A percentile compares a stretch with the other conserved stretches of the same genome.
These are phyloP conservation scores for Ganoderma resinaceum DNA, from an alignment of 1,284 basidiomycete genomes.

Conservation along the genomic window DNA sequence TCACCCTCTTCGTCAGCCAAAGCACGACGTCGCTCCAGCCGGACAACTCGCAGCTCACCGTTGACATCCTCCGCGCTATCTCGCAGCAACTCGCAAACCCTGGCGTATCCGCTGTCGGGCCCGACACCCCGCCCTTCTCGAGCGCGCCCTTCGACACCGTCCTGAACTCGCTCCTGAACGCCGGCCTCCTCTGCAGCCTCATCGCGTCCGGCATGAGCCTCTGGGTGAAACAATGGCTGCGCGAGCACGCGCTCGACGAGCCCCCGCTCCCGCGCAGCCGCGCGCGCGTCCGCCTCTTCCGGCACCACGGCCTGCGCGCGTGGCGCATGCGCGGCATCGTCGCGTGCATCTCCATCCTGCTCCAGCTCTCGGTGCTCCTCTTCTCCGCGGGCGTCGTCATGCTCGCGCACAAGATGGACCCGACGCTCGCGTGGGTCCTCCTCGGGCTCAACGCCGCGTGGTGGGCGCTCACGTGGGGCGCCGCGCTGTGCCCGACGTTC, in stretches of 20 bases:
- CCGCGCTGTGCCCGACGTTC: conserved; percentile 16
- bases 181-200: conserved; percentile 20
- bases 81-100: conserved; percentile 12
- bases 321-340: conserved; percentile 17
- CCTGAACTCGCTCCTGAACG: conserved; percentile 13
- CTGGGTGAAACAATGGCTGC: conserved; percentile 24
- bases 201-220: conserved; percentile 21
- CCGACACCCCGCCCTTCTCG: conserved; percentile 1
- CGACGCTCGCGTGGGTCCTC: conserved; percentile 12
- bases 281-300: conserved; percentile 10
- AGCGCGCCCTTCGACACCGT: conserved; percentile 12
- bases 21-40: conserved; percentile 5
- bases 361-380: conserved; percentile 22
- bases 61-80: conserved; percentile 8
- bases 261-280: conserved; percentile 11
- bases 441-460: conserved; percentile 9
- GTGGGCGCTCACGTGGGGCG: conserved; percentile 12
- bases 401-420: conserved; percentile 13
- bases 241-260: conserved; percentile 13
- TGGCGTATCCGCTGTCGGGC: neutral
- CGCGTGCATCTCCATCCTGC: conserved; percentile 20
- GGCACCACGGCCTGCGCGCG: conserved; percentile 8
- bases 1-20: conserved; percentile 18
- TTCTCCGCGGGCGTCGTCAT: conserved; percentile 18
- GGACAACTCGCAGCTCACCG: neutral